Evolutionary conservation across 495 filamentous ascomycete genomes (phyloP), one percentile per base, ranked within the genome.

Genomic region (Podospora appendiculata): DNA sequence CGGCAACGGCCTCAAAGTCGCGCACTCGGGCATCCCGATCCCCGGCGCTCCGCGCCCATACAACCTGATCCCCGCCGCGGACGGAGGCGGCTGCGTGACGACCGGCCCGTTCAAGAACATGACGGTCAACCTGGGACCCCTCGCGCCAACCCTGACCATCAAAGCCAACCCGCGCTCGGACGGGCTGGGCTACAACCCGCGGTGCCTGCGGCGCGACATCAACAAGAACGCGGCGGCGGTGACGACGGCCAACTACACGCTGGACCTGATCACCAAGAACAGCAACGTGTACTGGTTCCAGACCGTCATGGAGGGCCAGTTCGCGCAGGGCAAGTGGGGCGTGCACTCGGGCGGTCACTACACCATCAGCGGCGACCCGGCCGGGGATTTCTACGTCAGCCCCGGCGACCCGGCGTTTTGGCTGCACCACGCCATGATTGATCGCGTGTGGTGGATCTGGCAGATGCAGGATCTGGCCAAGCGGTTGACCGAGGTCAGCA

Each of bases 391-490:
- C 25, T 86, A 72, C 54, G 68, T 67, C 9, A 78, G 71, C 32
- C 79, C 83, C 3, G 80, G 81, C 7, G 86, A 88, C 49, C 84
- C 85, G 8, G 74, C 68, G 6, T 89, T 89, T 64, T 89, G 69
- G 62, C 70, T 83, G 34, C 86, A 88, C 61, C 86, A 88, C 60
- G 71, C 72, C 14, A 76, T 79, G 77, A 73, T 88, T 40, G 85
- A 88, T 60, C 79, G 81, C 11, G 50, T 81, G 1, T 89, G 78
- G 74, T 85, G 81, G 77, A 81, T 82, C 16, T 89, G 86, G 86
- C 84, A 89, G 68, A 74, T 73, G 43, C 62, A 78, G 54, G 74
- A 87, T 53, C 57, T 71, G n/a, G 53, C 56, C 45, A 65, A 65
- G 11, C 62, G 82, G 34, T 49, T 64, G 43, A 13, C 17, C n/a